Percentiles rank a stretch among this genome's conserved stretches.
phyloP scores from a whole-genome alignment of 1,284 basidiomycete species.

The Irpex rosettiformis region DNA sequence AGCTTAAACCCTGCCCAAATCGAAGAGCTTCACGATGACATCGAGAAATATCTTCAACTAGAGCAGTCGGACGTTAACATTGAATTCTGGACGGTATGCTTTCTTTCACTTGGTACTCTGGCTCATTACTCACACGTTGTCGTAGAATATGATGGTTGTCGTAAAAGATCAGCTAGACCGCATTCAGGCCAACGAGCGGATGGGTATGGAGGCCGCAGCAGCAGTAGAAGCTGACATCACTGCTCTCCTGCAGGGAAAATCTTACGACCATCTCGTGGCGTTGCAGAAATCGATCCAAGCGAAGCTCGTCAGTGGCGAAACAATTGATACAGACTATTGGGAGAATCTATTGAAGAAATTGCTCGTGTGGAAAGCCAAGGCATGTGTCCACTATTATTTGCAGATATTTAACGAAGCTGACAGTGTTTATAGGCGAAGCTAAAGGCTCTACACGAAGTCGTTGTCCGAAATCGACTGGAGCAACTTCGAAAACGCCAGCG shows the following conservation, averaged over 20 bases:
- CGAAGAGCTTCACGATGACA: slow-evolving; percentile 92
- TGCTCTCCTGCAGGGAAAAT: slow-evolving; percentile 72
- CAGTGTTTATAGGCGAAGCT: slow-evolving; percentile 70
- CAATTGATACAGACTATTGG: slow-evolving; percentile 98
- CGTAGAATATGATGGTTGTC: slow-evolving; percentile 92
- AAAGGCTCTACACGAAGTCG: slow-evolving; percentile 90
- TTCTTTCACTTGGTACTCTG: slow-evolving; percentile 3
- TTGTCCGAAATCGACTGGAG: slow-evolving; percentile 92
- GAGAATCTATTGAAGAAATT: slow-evolving; percentile 88
- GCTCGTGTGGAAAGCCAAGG: slow-evolving; percentile 98
- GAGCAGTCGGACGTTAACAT: slow-evolving; percentile 85
- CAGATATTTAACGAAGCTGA: not conserved
- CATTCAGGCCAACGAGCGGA: slow-evolving; percentile 55
- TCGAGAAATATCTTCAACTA: slow-evolving; percentile 86
- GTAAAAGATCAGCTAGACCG: slow-evolving; percentile 91
- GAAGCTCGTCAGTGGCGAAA: slow-evolving; percentile 90
- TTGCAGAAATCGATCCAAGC: slow-evolving; percentile 86
- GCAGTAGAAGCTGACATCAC: slow-evolving; percentile 83
- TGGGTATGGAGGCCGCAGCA: slow-evolving; percentile 62
- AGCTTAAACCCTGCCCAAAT: slow-evolving; percentile 87
- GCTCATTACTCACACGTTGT: slow-evolving; percentile 3
- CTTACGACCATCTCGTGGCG: slow-evolving; percentile 77
- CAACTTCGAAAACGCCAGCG: slow-evolving; percentile 93
- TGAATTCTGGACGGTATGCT: slow-evolving; percentile 92
- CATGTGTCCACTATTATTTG: slow-evolving; percentile 28